phyloP scores from a whole-genome alignment of 2,329 filamentous ascomycete genomes.

The Aureobasidium leucospermi region DNA sequence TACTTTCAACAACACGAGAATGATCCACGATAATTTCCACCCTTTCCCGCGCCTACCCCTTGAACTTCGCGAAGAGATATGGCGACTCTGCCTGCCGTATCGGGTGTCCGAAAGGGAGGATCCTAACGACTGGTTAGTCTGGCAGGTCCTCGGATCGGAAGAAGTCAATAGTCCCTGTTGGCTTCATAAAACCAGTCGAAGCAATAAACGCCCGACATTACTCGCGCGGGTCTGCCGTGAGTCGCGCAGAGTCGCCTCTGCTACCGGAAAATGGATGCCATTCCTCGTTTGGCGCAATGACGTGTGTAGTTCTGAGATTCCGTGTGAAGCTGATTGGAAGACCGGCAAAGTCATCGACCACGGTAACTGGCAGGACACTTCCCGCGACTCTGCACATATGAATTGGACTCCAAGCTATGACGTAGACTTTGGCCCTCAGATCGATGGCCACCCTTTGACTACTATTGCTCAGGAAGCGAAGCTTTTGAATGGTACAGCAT shows the following conservation, averaged over 20 bases:
- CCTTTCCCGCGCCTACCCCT: conserved; percentile 14
- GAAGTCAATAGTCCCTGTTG: conserved; percentile 7
- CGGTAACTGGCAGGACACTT: background rate
- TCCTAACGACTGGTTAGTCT: too few species aligned
- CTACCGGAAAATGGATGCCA: background rate
- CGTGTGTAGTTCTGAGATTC: too few species aligned
- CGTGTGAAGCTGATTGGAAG: background rate
- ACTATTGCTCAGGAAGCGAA: conserved; percentile 5
- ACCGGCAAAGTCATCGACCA: conserved; percentile 1
- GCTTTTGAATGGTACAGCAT: conserved; percentile 1
- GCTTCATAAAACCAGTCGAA: background rate
- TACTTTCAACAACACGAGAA: background rate
- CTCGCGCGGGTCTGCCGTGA: conserved; percentile 15
- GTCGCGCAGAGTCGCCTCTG: conserved; percentile 13
- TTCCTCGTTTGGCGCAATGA: too few species aligned
- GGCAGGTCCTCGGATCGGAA: background rate
- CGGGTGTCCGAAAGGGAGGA: too few species aligned
- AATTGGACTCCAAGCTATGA: background rate
- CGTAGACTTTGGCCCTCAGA: background rate
- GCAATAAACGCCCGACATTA: conserved; percentile 13
- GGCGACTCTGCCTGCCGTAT: conserved; percentile 16
- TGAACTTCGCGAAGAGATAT: conserved; percentile 17
- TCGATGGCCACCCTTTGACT: conserved; percentile 3
- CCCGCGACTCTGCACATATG: background rate
- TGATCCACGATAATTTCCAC: conserved; percentile 10